A percentile compares a stretch with the other conserved stretches of the same genome.
Evolutionary conservation across 352 stramenopile species (phyloP).

Genomic region (Pythium dissotocum): DNA sequence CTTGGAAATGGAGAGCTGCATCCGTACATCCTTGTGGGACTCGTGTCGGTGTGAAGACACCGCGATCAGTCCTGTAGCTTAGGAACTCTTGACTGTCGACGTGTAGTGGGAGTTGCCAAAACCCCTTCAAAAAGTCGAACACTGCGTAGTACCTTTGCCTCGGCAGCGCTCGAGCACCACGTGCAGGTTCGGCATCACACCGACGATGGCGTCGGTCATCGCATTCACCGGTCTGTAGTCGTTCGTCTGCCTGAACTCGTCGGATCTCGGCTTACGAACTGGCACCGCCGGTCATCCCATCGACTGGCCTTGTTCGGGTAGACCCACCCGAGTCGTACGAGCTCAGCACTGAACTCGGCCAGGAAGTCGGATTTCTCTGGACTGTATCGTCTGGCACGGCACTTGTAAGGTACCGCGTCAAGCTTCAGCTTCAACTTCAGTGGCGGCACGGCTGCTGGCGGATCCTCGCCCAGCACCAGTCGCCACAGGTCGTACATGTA

Average conservation of each 20-base stretch:
- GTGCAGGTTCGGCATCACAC: slow-evolving; percentile 34
- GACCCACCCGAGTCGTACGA: slow-evolving; percentile 31
- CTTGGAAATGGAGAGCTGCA: slow-evolving; percentile 28
- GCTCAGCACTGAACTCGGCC: slow-evolving; percentile 21
- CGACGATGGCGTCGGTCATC: slow-evolving; percentile 24
- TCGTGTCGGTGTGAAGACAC: slow-evolving; percentile 26
- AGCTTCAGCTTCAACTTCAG: slow-evolving; percentile 28
- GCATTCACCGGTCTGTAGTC: slow-evolving; percentile 32
- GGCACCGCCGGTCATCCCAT: slow-evolving; percentile 26
- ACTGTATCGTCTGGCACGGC: slow-evolving; percentile 26
- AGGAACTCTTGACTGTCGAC: slow-evolving; percentile 24
- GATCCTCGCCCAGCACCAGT: slow-evolving; percentile 24
- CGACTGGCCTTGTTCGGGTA: slow-evolving; percentile 27
- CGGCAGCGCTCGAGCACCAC: slow-evolving; percentile 13
- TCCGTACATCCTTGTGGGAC: slow-evolving; percentile 32
- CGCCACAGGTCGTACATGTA: slow-evolving; percentile 20
- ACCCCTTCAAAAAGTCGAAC: slow-evolving; percentile 35
- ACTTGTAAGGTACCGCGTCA: slow-evolving; percentile 26
- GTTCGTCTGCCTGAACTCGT: slow-evolving; percentile 28
- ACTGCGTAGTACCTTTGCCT: slow-evolving; percentile 18
- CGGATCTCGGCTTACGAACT: slow-evolving; percentile 18
- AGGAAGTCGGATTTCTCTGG: slow-evolving; percentile 26
- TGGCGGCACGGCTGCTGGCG: slow-evolving; percentile 21
- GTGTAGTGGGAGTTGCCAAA: slow-evolving; percentile 27
- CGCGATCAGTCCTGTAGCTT: slow-evolving; percentile 30